These are phyloP conservation scores for Carex arenaria DNA, from an alignment of 202 grass and related monocot genomes.

Conservation along the genomic window DNA sequence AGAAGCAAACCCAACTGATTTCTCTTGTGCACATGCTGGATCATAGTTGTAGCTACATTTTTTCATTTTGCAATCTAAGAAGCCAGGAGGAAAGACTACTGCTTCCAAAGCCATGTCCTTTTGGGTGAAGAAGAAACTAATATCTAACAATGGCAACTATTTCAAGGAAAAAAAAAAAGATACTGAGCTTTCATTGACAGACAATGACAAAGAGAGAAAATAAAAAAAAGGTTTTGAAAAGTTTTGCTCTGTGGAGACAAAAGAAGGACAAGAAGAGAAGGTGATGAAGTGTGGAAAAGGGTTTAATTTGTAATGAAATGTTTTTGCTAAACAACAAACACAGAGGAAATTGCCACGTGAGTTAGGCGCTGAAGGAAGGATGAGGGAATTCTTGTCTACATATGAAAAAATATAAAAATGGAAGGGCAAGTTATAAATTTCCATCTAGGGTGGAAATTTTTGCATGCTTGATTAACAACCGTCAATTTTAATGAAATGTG, in stretches of 20 bases:
- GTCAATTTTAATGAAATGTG: no score
- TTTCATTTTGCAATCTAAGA: slow-evolving; percentile 16
- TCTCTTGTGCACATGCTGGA: slow-evolving; percentile 19
- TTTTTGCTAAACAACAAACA: neutral
- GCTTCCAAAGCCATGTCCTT: slow-evolving; percentile 15
- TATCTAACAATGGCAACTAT: neutral
- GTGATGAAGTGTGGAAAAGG: neutral
- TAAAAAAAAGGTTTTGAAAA: neutral
- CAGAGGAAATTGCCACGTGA: neutral
- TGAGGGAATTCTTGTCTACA: neutral
- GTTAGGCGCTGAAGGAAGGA: neutral
- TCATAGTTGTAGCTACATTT: slow-evolving; percentile 24
- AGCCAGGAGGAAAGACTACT: slow-evolving; percentile 19
- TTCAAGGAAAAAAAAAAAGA: slow-evolving; percentile 12
- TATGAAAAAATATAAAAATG: no score
- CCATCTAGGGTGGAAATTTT: no score
- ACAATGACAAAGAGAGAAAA: neutral
- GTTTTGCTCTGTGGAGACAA: neutral
- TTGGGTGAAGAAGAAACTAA: neutral
- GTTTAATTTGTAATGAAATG: neutral
- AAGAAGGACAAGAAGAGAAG: neutral
- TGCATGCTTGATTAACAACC: no score
- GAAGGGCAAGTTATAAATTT: no score
- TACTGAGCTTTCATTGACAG: neutral
- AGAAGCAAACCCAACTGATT: neutral